Percentiles rank a stretch among this genome's conserved stretches.
Evolutionary conservation across 139 green algal species (phyloP).

Genomic region (Tetraselmis chui): DNA sequence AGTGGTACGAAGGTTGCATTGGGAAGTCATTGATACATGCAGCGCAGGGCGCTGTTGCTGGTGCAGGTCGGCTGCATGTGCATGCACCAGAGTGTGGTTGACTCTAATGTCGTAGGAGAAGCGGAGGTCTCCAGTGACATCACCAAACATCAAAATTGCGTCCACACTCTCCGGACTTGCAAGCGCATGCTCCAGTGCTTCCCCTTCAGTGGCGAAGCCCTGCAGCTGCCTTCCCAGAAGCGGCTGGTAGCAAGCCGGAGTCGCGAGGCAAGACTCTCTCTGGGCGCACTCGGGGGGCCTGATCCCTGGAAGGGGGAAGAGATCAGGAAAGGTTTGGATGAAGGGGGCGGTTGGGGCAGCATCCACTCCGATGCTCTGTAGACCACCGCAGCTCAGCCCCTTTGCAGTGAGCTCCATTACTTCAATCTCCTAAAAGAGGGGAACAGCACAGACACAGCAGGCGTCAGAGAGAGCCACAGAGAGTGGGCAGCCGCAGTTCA

Average conservation of each 20-base stretch:
- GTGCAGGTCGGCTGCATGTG: too few species aligned
- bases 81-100: constrained; percentile 60
- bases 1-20: too few species aligned
- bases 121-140: neutral
- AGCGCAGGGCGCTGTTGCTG: too few species aligned
- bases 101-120: constrained; percentile 29
- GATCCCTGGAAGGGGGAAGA: neutral
- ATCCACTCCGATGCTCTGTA: neutral
- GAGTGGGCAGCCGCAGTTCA: too few species aligned
- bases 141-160: constrained; percentile 36
- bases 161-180: constrained; percentile 19
- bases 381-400: neutral
- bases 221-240: constrained; percentile 18
- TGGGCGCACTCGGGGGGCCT: neutral
- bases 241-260: constrained; percentile 38
- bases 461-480: too few species aligned
- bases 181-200: neutral
- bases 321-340: neutral
- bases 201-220: constrained; percentile 12
- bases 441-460: too few species aligned
- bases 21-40: too few species aligned
- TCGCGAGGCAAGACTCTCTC: constrained; percentile 29
- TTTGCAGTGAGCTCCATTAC: neutral
- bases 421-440: neutral
- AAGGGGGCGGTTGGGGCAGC: neutral